These are phyloP conservation scores for Diplodia sapinea DNA, from an alignment of 2,329 filamentous ascomycete species.

Conservation along the genomic window DNA sequence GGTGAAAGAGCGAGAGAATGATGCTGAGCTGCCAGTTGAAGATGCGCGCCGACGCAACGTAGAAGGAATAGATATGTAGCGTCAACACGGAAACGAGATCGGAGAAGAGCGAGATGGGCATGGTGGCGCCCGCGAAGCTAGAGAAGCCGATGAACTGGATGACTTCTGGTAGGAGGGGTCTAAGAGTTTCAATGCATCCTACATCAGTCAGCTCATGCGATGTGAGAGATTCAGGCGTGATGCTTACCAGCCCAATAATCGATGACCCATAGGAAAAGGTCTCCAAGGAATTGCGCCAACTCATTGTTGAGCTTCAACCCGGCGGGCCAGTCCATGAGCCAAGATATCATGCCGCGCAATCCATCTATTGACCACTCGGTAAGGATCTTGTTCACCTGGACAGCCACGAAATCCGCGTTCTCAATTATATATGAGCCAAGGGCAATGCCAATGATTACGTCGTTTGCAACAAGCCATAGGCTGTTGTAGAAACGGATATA, in stretches of 20 bases:
- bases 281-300: conserved; percentile 89
- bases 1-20: conserved; percentile 94
- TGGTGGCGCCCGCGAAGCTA: conserved; percentile 92
- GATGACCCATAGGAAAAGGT: conserved; percentile 97
- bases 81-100: conserved; percentile 91
- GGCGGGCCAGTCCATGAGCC: conserved; percentile 95
- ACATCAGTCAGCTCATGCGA: conserved; percentile 36
- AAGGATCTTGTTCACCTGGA: conserved; percentile 76
- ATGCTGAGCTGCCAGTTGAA: conserved; percentile 99
- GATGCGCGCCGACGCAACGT: conserved; percentile 93
- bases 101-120: conserved; percentile 95
- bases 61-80: conserved; percentile 97
- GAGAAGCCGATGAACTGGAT: conserved; percentile 94
- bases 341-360: conserved; percentile 84
- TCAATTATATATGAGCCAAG: conserved; percentile 97
- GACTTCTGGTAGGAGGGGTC: conserved; percentile 80
- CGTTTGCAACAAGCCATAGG: conserved; percentile 96
- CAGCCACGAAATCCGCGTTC: conserved; percentile 83
- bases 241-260: conserved; percentile 88
- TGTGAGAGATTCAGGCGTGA: conserved; percentile 32
- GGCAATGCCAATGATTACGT: conserved; percentile 97
- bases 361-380: conserved; percentile 86
- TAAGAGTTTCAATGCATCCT: conserved; percentile 77
- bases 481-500: conserved; percentile 99
- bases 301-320: conserved; percentile 95